phyloP scores from a whole-genome alignment of 139 green algal genomes.

The Mesostigma viride region DNA sequence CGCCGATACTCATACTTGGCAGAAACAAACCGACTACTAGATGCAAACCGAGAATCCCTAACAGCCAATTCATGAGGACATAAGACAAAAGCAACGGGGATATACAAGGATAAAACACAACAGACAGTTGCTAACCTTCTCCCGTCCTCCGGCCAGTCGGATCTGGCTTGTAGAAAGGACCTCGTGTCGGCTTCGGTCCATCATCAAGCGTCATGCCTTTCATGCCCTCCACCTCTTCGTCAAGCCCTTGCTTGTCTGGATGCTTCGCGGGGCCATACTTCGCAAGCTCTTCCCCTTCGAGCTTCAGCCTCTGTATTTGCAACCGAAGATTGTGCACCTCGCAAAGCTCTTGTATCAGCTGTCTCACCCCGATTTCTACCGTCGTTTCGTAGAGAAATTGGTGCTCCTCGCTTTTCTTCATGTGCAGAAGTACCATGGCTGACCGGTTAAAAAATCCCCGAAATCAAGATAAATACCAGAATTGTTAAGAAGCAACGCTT shows the following conservation, averaged over 20 bases:
- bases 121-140: conserved; percentile 28
- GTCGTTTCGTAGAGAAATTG: background rate
- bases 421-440: background rate
- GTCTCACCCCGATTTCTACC: background rate
- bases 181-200: conserved; percentile 35
- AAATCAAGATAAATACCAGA: too few relatives aligned
- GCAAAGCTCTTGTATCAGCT: too few relatives aligned
- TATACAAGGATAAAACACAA: too few relatives aligned
- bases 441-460: too few relatives aligned
- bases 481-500: too few relatives aligned
- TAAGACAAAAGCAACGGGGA: too few relatives aligned
- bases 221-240: conserved; percentile 41
- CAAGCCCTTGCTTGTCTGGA: conserved; percentile 61
- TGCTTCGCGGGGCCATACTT: conserved; percentile 60
- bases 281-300: conserved; percentile 64
- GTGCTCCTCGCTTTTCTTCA: background rate
- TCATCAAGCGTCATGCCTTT: background rate
- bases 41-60: too few relatives aligned
- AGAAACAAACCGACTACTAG: background rate
- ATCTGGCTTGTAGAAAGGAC: conserved; percentile 53
- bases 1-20: background rate
- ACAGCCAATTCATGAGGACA: too few relatives aligned
- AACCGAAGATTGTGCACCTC: conserved; percentile 65
- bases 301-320: conserved; percentile 52
- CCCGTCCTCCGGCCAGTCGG: conserved; percentile 58